These are phyloP conservation scores for Collybia nuda DNA, from an alignment of 768 basidiomycete species.

Conservation along the genomic window DNA sequence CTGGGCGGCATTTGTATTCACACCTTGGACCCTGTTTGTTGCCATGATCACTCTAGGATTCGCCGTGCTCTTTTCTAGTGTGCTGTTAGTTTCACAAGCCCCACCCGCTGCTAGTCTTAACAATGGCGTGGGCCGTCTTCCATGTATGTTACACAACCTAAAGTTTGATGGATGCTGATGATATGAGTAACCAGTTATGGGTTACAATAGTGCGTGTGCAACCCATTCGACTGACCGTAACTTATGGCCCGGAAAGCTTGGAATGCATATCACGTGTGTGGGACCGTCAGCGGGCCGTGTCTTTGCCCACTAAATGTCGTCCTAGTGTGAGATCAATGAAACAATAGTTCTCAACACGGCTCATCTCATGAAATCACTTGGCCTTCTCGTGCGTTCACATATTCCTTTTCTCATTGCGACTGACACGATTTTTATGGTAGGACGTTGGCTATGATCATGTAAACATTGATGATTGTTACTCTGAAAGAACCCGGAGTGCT, in stretches of 20 bases:
- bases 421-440: slow-evolving; percentile 22
- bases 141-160: slow-evolving; percentile 23
- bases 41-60: not conserved
- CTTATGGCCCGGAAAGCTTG: slow-evolving; percentile 41
- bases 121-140: slow-evolving; percentile 36
- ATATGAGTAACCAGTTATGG: slow-evolving; percentile 42
- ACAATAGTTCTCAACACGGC: slow-evolving; percentile 50
- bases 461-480: slow-evolving; percentile 68
- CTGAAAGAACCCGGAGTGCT: slow-evolving; percentile 51
- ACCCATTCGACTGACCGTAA: not conserved
- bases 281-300: not conserved
- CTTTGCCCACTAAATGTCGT: slow-evolving; percentile 10
- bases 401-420: not conserved
- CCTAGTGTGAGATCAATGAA: slow-evolving; percentile 60
- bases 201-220: slow-evolving; percentile 56
- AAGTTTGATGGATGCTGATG: not conserved
- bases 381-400: slow-evolving; percentile 39
- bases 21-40: slow-evolving; percentile 4
- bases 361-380: slow-evolving; percentile 53
- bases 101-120: slow-evolving; percentile 16
- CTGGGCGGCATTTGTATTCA: not conserved
- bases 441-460: slow-evolving; percentile 58
- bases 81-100: not conserved
- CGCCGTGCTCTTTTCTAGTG: slow-evolving; percentile 1
- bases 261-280: slow-evolving; percentile 64